Evolutionary conservation across 2,329 filamentous ascomycete species (phyloP).

Genomic region (Capronia americana): DNA sequence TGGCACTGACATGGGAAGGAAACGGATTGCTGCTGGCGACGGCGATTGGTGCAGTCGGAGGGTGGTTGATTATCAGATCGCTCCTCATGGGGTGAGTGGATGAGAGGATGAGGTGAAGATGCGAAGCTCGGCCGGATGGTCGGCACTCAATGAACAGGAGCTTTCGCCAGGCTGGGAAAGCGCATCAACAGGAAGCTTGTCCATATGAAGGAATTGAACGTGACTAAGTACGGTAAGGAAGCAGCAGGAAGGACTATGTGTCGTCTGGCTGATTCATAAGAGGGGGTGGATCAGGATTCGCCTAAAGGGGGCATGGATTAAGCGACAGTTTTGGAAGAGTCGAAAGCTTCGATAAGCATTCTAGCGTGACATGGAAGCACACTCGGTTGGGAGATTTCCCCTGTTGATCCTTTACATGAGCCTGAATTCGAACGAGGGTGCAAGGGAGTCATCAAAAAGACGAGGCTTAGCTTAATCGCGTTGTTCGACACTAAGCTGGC

Average conservation of each 20-base stretch:
- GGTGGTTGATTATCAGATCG: slow-evolving; percentile 51
- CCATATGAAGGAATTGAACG: slow-evolving; percentile 9
- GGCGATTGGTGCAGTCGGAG: slow-evolving; percentile 45
- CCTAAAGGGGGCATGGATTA: slow-evolving; percentile 20
- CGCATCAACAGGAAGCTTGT: slow-evolving; percentile 1
- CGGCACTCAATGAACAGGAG: slow-evolving; percentile 1
- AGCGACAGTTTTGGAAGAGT: slow-evolving; percentile 13
- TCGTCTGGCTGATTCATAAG: slow-evolving; percentile 16
- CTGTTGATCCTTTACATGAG: slow-evolving; percentile 17
- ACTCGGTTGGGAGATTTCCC: slow-evolving; percentile 20
- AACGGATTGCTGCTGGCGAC: slow-evolving; percentile 51
- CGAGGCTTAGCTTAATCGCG: neutral
- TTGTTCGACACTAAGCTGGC: neutral
- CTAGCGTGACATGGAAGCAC: slow-evolving; percentile 15
- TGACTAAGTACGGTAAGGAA: slow-evolving; percentile 3
- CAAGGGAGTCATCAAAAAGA: neutral
- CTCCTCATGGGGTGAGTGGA: slow-evolving; percentile 31
- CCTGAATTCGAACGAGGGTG: neutral
- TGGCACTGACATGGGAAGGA: slow-evolving; percentile 57
- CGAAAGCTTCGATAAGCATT: slow-evolving; percentile 24
- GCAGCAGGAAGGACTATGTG: neutral
- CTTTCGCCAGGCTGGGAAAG: slow-evolving; percentile 8
- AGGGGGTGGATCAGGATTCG: neutral
- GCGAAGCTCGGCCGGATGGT: slow-evolving; percentile 5
- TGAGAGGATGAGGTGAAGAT: neutral